Conservation (phyloP, 768 basidiomycete genomes). For the Serendipita sp. region DNA sequence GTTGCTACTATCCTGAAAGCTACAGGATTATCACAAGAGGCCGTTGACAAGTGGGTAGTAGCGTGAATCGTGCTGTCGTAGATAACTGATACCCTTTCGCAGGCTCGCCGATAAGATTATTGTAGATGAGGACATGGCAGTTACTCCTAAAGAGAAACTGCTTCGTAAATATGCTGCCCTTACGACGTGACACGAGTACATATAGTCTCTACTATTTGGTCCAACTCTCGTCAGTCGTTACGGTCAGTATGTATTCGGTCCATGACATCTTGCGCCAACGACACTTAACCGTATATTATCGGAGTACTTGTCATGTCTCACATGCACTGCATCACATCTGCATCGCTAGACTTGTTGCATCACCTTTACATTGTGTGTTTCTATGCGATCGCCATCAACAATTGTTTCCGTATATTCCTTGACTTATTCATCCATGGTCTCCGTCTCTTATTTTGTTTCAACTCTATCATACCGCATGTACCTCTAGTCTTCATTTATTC, state of each 20-base stretch:
- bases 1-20: constrained; percentile 63
- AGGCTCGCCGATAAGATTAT: constrained; percentile 3
- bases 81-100: background rate
- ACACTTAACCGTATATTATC: background rate
- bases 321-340: background rate
- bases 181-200: background rate
- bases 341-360: background rate
- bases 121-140: background rate
- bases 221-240: background rate
- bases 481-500: background rate
- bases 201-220: background rate
- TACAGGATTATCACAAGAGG: constrained; percentile 36
- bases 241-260: background rate
- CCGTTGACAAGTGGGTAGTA: constrained; percentile 26
- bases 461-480: background rate
- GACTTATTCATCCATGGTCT: background rate
- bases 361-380: background rate
- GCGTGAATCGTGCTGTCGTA: background rate
- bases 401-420: background rate
- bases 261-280: background rate
- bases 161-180: background rate
- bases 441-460: background rate
- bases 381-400: background rate
- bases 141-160: constrained; percentile 3
- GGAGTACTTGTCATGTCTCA: background rate